phyloP scores from a whole-genome alignment of 805 yeast species.

The Grigorovia transvaalensis region DNA sequence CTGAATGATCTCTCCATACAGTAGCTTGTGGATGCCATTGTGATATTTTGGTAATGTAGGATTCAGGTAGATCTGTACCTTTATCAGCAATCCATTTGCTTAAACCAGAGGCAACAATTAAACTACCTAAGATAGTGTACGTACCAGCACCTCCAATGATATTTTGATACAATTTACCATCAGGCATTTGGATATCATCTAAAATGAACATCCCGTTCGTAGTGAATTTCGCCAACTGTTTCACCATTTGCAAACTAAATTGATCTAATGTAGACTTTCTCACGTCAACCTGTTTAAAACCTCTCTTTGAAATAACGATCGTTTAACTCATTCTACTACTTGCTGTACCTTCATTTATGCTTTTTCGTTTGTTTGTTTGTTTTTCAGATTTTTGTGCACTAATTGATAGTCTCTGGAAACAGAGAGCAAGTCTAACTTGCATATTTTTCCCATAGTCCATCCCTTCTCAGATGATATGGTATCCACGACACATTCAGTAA shows the following conservation, averaged over 20 bases:
- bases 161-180: conserved; percentile 31
- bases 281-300: too few relatives aligned
- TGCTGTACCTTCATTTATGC: too few relatives aligned
- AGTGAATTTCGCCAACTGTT: conserved; percentile 30
- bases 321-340: too few relatives aligned
- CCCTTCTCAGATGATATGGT: conserved; percentile 2
- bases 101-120: conserved; percentile 39
- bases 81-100: conserved; percentile 64
- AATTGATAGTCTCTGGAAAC: too few relatives aligned
- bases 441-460: conserved; percentile 7
- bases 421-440: background rate
- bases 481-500: conserved; percentile 14
- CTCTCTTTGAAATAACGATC: too few relatives aligned
- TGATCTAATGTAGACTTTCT: too few relatives aligned
- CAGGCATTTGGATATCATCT: conserved; percentile 58
- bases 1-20: conserved; percentile 39
- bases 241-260: too few relatives aligned
- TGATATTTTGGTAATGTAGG: conserved; percentile 35
- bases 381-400: too few relatives aligned
- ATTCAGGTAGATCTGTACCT: conserved; percentile 65
- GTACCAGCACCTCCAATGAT: conserved; percentile 89
- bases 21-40: conserved; percentile 52
- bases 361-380: too few relatives aligned
- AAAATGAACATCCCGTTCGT: conserved; percentile 85
- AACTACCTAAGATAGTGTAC: conserved; percentile 65